These are phyloP conservation scores for Trichoderma harzianum DNA, from an alignment of 2,329 filamentous ascomycete genomes.

Conservation along the genomic window DNA sequence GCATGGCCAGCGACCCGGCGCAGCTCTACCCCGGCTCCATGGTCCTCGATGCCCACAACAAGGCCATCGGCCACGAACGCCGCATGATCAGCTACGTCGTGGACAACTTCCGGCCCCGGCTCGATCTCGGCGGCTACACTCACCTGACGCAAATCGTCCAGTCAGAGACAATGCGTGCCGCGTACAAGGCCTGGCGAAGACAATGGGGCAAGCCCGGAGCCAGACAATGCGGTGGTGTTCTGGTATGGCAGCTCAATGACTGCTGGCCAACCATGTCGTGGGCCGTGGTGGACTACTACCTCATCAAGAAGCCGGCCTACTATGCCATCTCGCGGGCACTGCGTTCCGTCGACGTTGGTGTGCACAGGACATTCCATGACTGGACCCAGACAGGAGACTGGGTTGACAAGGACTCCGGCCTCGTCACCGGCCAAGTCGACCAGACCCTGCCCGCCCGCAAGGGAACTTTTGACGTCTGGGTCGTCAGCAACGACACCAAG, in stretches of 20 bases:
- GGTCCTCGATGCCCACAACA: constrained; percentile 79
- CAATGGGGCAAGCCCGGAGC: constrained; percentile 53
- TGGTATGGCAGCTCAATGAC: constrained; percentile 70
- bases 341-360: constrained; percentile 56
- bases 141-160: constrained; percentile 60
- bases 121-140: constrained; percentile 69
- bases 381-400: constrained; percentile 35
- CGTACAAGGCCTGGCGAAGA: constrained; percentile 56
- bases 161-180: constrained; percentile 49
- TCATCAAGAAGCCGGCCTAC: constrained; percentile 60
- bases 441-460: constrained; percentile 36
- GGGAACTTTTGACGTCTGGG: constrained; percentile 42
- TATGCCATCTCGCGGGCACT: constrained; percentile 54
- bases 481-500: constrained; percentile 33
- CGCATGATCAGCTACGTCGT: constrained; percentile 71
- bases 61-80: constrained; percentile 73
- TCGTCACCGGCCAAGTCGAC: constrained; percentile 30
- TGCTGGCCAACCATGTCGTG: constrained; percentile 66
- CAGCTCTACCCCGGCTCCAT: constrained; percentile 65
- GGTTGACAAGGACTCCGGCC: constrained; percentile 18
- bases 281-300: constrained; percentile 62
- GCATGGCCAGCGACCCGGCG: constrained; percentile 54
- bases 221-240: constrained; percentile 60
- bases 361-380: constrained; percentile 43
- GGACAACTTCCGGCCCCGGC: constrained; percentile 64